phyloP scores from a whole-genome alignment of 2,329 filamentous ascomycete genomes.

The Xylariaceae sp. region DNA sequence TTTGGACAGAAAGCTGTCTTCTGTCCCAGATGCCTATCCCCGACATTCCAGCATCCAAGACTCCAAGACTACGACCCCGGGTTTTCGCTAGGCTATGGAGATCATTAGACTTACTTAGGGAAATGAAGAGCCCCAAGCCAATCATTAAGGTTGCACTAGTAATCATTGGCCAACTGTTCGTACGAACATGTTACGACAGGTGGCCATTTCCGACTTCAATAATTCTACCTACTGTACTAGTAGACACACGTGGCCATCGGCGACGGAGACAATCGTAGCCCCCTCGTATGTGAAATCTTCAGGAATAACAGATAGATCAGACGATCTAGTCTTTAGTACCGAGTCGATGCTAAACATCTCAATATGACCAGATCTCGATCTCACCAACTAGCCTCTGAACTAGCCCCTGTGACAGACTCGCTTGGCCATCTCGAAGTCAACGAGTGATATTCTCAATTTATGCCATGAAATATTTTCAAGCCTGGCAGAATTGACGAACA shows the following conservation, averaged over 20 bases:
- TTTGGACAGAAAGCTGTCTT: no score
- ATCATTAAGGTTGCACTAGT: neutral
- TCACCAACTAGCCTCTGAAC: neutral
- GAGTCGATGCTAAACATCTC: neutral
- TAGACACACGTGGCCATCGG: neutral
- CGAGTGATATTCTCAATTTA: neutral
- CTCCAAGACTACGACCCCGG: neutral
- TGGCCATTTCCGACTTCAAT: neutral
- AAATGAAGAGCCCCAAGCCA: neutral
- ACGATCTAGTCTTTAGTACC: neutral
- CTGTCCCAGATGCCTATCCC: no score
- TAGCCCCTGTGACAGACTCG: neutral
- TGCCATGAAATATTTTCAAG: neutral
- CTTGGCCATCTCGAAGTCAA: neutral
- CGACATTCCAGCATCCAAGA: no score
- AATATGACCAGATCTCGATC: neutral
- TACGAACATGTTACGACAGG: neutral
- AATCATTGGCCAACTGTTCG: neutral
- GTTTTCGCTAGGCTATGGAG: neutral
- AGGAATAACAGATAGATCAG: neutral
- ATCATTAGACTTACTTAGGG: constrained; percentile 1
- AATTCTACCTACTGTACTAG: neutral
- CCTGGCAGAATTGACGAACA: neutral
- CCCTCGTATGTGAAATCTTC: neutral
- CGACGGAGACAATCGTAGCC: neutral